Base-by-base conservation (phyloP, 2,329 filamentous ascomycete genomes). In the Scolecobasidium constrictum region DNA sequence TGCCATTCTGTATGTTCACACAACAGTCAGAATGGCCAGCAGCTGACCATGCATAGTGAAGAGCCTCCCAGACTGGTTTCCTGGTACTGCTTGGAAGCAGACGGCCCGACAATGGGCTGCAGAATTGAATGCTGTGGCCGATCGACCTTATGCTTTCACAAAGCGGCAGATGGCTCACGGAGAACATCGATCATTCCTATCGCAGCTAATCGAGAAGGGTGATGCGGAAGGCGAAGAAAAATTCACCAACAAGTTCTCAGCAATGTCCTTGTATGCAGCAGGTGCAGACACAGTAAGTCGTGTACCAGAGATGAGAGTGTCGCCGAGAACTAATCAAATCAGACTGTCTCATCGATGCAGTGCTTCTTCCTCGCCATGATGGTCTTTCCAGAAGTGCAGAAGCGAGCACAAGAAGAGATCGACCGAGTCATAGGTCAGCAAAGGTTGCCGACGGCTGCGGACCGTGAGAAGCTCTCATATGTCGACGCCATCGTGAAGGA, bases 351-450 rank as follows among this genome's bases (percentile, higher is more conserved):
- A 1, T 55, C 63, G 0, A 47, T 69, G 3, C 49, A 54, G 21
- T 53, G 49, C 0, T 75, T 76, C 50, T 60, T 72, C 16, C 60
- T 77, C 0, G 72, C 71, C 0, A 75, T 75, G 53, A 64, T 61
- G 12, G 58, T 71, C 13, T 69, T 67, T 22, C 67, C 67, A 4
- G 49, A 53, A 2, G 54, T 72, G 0, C 69, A 72, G 43, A 49
- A 49, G n/a, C 73, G 72, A 48, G 69, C 66, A 0, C 65, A 66
- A 47, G 55, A 53, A 6, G 59, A 67, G 38, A 52, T 77, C 11
- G 71, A 77, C 45, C 49, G 53, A 3, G 64, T 73, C 1, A 61
- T 73, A 7, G 69, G 69, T 2, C 50, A 50, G 3, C 53, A 59
- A 26, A 56, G 71, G 5, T 54, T 75, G 1, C 72, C 72, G 2